Evolutionary conservation across 257 asterid species (phyloP).

Genomic region (Solanum lycopersicoides): DNA sequence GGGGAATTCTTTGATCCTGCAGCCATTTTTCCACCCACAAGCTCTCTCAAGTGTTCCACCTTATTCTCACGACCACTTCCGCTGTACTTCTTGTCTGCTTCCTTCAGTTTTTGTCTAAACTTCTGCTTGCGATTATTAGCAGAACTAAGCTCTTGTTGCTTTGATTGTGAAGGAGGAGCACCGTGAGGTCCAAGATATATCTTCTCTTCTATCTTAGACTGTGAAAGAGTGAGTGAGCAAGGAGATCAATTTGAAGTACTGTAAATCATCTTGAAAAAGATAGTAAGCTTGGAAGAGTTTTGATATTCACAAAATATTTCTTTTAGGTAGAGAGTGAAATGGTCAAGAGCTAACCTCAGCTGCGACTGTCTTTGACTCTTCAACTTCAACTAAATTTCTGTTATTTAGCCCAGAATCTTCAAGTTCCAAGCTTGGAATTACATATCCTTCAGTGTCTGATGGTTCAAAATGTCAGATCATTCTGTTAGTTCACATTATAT

Average conservation of each 20-base stretch:
- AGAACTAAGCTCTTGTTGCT: slow-evolving; percentile 50
- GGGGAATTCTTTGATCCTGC: slow-evolving; percentile 37
- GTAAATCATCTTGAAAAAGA: neutral
- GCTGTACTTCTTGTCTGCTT: slow-evolving; percentile 51
- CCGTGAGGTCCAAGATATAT: slow-evolving; percentile 96
- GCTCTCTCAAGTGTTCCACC: slow-evolving; percentile 69
- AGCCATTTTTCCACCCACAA: slow-evolving; percentile 59
- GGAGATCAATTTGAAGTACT: neutral
- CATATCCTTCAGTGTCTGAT: slow-evolving; percentile 80
- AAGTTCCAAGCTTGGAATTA: slow-evolving; percentile 80
- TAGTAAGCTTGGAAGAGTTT: neutral
- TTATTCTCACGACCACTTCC: slow-evolving; percentile 75
- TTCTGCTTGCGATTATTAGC: slow-evolving; percentile 53
- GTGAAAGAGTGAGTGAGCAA: slow-evolving; percentile 2
- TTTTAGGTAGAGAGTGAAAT: neutral
- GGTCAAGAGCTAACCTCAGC: slow-evolving; percentile 29
- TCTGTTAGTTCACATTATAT: neutral
- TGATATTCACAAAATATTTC: neutral
- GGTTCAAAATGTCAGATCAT: neutral
- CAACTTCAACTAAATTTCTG: slow-evolving; percentile 23
- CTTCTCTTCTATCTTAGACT: slow-evolving; percentile 53
- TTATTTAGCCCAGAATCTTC: slow-evolving; percentile 27
- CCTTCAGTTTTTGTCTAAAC: slow-evolving; percentile 73
- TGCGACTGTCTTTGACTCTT: slow-evolving; percentile 31
- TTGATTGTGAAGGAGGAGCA: slow-evolving; percentile 77